Base-by-base conservation (phyloP, 257 asterid species). In the Solanum habrochaites region DNA sequence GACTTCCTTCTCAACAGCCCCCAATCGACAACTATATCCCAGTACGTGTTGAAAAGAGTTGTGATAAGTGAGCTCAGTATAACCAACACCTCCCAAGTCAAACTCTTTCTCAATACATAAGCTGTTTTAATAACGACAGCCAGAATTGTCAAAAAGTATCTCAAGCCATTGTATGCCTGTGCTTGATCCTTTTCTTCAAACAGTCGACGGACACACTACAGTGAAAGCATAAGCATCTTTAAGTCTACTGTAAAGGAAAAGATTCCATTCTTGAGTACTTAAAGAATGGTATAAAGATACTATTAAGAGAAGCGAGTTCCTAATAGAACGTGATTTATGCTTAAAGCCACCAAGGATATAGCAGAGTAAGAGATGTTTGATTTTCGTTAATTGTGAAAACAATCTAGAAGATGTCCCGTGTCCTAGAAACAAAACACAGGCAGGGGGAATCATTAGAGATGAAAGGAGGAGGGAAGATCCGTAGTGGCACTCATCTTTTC, bases 21-120 rank as follows among this genome's bases (percentile, higher is more conserved):
- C 98, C 98, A 94, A 87, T 96, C 98, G 20, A 94, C 90, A 45
- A 94, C 94, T 32, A 94, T 91, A 88, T 94, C 98, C 98, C 98
- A 96, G 86, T 94, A 96, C 3, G 98, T 96, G 85, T 94, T 94
- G 62, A 90, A 86, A 6, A 91, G 5, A 77, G 96, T 89, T 15
- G 96, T 97, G 43, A 91, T 62, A 56, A 88, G 93, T 62, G 98
- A 94, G 92, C 93, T 92, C 85, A 93, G 88, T 52, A 93, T 13
- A 52, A 96, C 98, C 32, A 94, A 87, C 85, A 92, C 92, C 88
- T 92, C 90, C 99, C 96, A 96, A 14, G 88, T 70, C 56, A 85
- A 75, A 6, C 81, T 87, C 88, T 91, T 93, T 90, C 90, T 91
- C 88, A 90, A 89, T 88, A 92, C 93, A 89, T 90, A 92, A 71